Evolutionary conservation across 305 asterid genomes (phyloP).

Genomic region (Rubia balearica): DNA sequence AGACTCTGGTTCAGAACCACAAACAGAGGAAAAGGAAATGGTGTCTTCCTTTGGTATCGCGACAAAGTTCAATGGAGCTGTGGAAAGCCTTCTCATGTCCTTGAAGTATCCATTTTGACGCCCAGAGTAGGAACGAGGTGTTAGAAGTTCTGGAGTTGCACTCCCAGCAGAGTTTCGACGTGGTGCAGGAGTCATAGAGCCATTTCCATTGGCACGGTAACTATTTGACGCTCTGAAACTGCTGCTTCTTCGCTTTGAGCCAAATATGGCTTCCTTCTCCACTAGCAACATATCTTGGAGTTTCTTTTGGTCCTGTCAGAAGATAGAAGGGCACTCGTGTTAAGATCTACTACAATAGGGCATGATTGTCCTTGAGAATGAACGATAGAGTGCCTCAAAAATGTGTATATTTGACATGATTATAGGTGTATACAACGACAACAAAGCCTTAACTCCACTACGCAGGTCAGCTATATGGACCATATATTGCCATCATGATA

Average conservation of each 20-base stretch:
- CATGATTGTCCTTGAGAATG: neutral
- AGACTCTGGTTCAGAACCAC: constrained; percentile 91
- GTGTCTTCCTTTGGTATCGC: constrained; percentile 79
- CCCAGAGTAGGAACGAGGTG: constrained; percentile 82
- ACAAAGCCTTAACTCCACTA: neutral
- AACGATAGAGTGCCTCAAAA: constrained; percentile 3
- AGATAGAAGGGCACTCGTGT: constrained; percentile 15
- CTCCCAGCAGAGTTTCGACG: constrained; percentile 69
- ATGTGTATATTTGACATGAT: neutral
- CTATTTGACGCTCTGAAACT: constrained; percentile 59
- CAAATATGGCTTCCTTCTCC: constrained; percentile 77
- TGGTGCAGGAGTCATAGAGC: constrained; percentile 84
- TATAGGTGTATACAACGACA: neutral
- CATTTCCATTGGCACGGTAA: constrained; percentile 50
- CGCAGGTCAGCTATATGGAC: neutral
- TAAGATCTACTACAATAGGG: neutral
- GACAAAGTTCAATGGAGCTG: constrained; percentile 67
- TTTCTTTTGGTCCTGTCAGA: constrained; percentile 75
- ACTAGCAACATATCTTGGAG: constrained; percentile 71
- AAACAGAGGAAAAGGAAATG: constrained; percentile 77
- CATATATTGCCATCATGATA: neutral
- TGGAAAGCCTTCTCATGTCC: constrained; percentile 80
- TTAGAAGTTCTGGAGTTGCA: constrained; percentile 54
- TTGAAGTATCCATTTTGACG: constrained; percentile 59
- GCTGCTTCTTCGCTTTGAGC: constrained; percentile 81